Conservation (phyloP, 2,329 filamentous ascomycete species). For the Fusarium ramigenum region DNA sequence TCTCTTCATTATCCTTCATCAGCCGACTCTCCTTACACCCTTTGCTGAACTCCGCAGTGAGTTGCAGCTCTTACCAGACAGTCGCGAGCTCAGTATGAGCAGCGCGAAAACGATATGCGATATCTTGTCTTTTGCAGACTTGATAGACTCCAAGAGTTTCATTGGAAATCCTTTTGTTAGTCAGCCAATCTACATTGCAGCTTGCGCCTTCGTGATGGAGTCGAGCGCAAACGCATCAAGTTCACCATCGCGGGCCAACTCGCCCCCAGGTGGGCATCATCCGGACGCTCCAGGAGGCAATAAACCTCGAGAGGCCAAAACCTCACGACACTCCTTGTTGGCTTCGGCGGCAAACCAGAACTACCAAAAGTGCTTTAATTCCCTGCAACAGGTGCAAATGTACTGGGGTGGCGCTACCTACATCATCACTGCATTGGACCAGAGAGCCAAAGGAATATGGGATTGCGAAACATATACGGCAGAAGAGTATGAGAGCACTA, state of each 20-base stretch:
- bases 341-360: slow-evolving; percentile 86
- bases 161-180: slow-evolving; percentile 90
- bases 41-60: slow-evolving; percentile 69
- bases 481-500: slow-evolving; percentile 81
- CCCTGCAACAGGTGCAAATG: slow-evolving; percentile 79
- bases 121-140: slow-evolving; percentile 84
- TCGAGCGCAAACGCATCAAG: slow-evolving; percentile 75
- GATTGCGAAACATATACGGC: slow-evolving; percentile 74
- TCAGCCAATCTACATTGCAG: slow-evolving; percentile 91
- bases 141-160: slow-evolving; percentile 86
- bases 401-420: slow-evolving; percentile 92
- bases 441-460: slow-evolving; percentile 87
- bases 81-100: slow-evolving; percentile 83
- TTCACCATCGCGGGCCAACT: slow-evolving; percentile 65
- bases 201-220: slow-evolving; percentile 88
- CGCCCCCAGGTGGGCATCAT: slow-evolving; percentile 51
- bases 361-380: slow-evolving; percentile 87
- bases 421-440: slow-evolving; percentile 85
- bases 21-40: slow-evolving; percentile 82
- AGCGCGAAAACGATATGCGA: slow-evolving; percentile 93
- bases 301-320: slow-evolving; percentile 46
- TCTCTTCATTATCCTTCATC: slow-evolving; percentile 84
- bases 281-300: neutral
- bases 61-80: slow-evolving; percentile 80
- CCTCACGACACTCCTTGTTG: slow-evolving; percentile 76